These are phyloP conservation scores for Candida sonorensis DNA, from an alignment of 805 yeast genomes.

Conservation along the genomic window DNA sequence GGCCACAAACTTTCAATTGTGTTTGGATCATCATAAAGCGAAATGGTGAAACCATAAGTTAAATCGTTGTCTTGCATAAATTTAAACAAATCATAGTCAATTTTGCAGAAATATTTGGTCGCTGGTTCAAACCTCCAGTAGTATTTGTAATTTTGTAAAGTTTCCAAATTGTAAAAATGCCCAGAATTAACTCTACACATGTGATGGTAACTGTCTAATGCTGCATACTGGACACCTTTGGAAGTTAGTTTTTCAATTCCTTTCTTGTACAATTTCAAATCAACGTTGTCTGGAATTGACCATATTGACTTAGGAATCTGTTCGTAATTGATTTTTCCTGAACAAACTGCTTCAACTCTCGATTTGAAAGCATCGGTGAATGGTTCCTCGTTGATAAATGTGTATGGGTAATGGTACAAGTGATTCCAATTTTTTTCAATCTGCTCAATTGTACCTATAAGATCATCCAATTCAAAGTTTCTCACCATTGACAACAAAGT, in stretches of 20 bases:
- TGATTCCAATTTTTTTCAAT: conserved; percentile 57
- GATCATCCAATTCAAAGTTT: conserved; percentile 44
- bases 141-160: conserved; percentile 64
- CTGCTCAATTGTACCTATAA: conserved; percentile 44
- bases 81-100: conserved; percentile 75
- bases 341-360: conserved; percentile 29
- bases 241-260: conserved; percentile 19
- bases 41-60: conserved; percentile 68
- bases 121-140: conserved; percentile 94
- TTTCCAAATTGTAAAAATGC: conserved; percentile 66
- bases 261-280: conserved; percentile 24
- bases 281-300: conserved; percentile 53
- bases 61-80: conserved; percentile 70
- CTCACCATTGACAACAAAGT: conserved; percentile 62
- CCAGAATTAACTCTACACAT: conserved; percentile 89
- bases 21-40: conserved; percentile 53
- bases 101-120: conserved; percentile 64
- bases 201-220: conserved; percentile 67
- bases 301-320: conserved; percentile 38
- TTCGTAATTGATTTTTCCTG: conserved; percentile 21
- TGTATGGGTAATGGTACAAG: conserved; percentile 68
- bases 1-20: conserved; percentile 79
- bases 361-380: conserved; percentile 50
- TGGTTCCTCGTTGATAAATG: conserved; percentile 61
- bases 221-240: conserved; percentile 63